These are phyloP conservation scores for Aspergillus hortae DNA, from an alignment of 2,329 filamentous ascomycete genomes.

Conservation along the genomic window DNA sequence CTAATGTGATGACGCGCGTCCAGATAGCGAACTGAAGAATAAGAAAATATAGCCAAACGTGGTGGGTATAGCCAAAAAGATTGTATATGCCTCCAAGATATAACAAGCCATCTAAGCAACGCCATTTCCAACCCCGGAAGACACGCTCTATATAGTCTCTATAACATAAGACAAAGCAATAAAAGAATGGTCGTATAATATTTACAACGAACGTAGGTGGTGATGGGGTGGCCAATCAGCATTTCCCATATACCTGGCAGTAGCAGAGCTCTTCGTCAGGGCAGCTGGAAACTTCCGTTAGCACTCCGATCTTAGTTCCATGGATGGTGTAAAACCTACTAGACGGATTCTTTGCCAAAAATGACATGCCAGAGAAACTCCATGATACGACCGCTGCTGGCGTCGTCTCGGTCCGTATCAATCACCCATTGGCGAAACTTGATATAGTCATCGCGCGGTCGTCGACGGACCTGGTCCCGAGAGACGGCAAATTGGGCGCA, in stretches of 20 bases:
- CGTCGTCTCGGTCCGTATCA: slow-evolving; percentile 53
- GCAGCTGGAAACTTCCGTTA: slow-evolving; percentile 22
- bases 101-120: background rate
- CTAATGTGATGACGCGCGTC: too few relatives aligned
- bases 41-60: background rate
- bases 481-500: slow-evolving; percentile 65
- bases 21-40: background rate
- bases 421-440: slow-evolving; percentile 59
- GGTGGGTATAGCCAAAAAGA: background rate
- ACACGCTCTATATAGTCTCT: background rate
- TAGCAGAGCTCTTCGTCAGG: slow-evolving; percentile 34
- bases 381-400: slow-evolving; percentile 57
- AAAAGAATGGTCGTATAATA: background rate
- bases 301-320: background rate
- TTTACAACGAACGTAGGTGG: background rate
- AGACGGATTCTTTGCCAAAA: slow-evolving; percentile 41
- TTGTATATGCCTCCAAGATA: background rate
- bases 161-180: background rate
- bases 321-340: slow-evolving; percentile 25
- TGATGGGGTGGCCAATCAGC: slow-evolving; percentile 15
- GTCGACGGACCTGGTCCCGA: slow-evolving; percentile 47
- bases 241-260: slow-evolving; percentile 35
- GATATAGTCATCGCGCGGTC: slow-evolving; percentile 53
- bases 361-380: slow-evolving; percentile 65
- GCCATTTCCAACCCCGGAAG: background rate